Evolutionary conservation across 1,284 basidiomycete species (phyloP).

Genomic region (Ganoderma multipileum): DNA sequence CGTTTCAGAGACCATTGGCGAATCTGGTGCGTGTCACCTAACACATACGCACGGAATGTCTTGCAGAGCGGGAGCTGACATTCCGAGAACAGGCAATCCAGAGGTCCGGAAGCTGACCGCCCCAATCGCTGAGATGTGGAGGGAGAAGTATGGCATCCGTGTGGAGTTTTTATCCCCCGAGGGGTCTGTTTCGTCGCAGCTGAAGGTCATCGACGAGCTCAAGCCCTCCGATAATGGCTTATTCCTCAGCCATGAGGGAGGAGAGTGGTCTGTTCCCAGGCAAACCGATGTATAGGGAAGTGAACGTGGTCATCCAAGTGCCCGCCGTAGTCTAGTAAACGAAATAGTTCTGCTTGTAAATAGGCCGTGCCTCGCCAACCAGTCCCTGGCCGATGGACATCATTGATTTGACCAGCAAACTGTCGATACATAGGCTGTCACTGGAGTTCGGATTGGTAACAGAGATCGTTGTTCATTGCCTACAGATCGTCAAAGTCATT

Average conservation of each 20-base stretch:
- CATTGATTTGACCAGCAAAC: too few species aligned
- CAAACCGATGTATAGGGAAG: neutral
- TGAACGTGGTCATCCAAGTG: neutral
- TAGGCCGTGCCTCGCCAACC: too few species aligned
- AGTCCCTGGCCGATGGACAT: too few species aligned
- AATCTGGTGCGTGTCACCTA: conserved; percentile 14
- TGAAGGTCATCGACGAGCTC: conserved; percentile 38
- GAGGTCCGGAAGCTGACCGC: neutral
- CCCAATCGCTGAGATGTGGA: neutral
- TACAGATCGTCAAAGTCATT: too few species aligned
- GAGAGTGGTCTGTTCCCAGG: neutral
- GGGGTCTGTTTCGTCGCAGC: conserved; percentile 39
- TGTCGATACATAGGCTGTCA: too few species aligned
- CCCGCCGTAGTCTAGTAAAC: too few species aligned
- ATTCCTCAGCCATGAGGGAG: conserved; percentile 40
- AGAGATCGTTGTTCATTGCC: too few species aligned
- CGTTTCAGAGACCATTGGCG: conserved; percentile 33
- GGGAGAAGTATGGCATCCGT: neutral
- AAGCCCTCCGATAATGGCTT: conserved; percentile 40
- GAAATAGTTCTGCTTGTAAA: too few species aligned
- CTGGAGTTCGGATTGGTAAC: too few species aligned
- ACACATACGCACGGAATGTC: neutral
- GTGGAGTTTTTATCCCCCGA: conserved; percentile 36
- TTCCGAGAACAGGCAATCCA: neutral
- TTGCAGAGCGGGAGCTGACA: neutral